Conservation (phyloP, 148 eudicot species). For the Gaultheria prostrata region DNA sequence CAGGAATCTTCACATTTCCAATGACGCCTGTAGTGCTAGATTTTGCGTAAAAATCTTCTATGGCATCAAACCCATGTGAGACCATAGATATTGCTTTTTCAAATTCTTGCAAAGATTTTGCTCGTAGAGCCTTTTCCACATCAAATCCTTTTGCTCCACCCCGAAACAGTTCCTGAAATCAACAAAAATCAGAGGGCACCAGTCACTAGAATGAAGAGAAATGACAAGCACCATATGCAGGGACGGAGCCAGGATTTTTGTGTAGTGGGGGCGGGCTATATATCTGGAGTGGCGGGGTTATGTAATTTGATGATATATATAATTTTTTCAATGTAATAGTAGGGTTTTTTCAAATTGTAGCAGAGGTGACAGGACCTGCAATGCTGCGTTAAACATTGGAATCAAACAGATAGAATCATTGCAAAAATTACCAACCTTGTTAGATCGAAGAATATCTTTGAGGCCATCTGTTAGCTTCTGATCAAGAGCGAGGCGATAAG, state of each 20-base stretch:
- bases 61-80: slow-evolving; percentile 65
- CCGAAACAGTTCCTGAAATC: slow-evolving; percentile 75
- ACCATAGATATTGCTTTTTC: slow-evolving; percentile 79
- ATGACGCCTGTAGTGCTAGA: slow-evolving; percentile 65
- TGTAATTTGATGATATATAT: too few relatives aligned
- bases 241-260: too few relatives aligned
- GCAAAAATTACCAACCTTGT: slow-evolving; percentile 53
- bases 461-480: slow-evolving; percentile 62
- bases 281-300: too few relatives aligned
- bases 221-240: not conserved
- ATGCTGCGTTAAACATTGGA: not conserved
- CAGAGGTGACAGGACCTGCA: too few relatives aligned
- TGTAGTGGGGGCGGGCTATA: too few relatives aligned
- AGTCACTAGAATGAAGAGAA: not conserved
- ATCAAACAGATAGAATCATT: not conserved
- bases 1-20: slow-evolving; percentile 73
- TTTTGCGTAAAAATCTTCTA: slow-evolving; percentile 70
- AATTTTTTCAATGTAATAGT: too few relatives aligned
- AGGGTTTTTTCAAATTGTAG: too few relatives aligned
- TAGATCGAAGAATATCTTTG: slow-evolving; percentile 58
- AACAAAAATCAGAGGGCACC: slow-evolving; percentile 3
- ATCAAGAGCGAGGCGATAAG: slow-evolving; percentile 37
- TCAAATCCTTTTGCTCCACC: slow-evolving; percentile 75
- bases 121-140: slow-evolving; percentile 66
- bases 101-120: slow-evolving; percentile 74